Evolutionary conservation across 1,139 yeast species (phyloP), one percentile per base, ranked within the genome.

Genomic region (Yamadazyma oceani): DNA sequence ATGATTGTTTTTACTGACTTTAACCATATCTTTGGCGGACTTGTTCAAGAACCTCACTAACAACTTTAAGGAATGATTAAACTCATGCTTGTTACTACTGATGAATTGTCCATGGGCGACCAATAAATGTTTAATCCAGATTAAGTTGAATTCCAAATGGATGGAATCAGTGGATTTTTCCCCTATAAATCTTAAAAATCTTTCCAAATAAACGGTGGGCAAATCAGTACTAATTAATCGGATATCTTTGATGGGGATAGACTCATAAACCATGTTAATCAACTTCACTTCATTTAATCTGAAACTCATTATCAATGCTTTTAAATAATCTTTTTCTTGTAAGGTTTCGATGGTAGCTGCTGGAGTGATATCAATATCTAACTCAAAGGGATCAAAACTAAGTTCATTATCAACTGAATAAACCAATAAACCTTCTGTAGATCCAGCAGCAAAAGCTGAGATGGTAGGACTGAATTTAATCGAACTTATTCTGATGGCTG

Each of bases 311-410:
- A 90, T 86, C 42, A 92, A 62, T 0, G 97, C 95, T 32, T 80
- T 78, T 47, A 90, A 66, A 55, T 80, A 89, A 41, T 89, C 90
- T 44, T 79, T 80, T 38, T 83, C 86, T 13, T 69, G 53, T 37
- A 90, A 65, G 10, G 80, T 74, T 40, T 80, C 84, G 21, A 79
- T 42, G 0, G 90, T 84, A 5, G 85, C 69, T 35, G 79, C 84
- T 0, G 96, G 95, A 0, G 98, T 92, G 28, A 92, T 80, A 53
- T 94, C 98, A 34, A 90, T 72, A 57, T 92, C 98, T 55, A 92
- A 74, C 58, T 94, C 97, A 59, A 87, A 88, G 31, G 99, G 98
- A 67, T 92, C 99, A 55, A 92, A 94, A 32, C 81, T 66, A 34
- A 87, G 66, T 12, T 77, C 69, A 41, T 82, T 82, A 57, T 90